phyloP scores from a whole-genome alignment of 306 rosid genomes.

The Aeschynomene evenia region DNA sequence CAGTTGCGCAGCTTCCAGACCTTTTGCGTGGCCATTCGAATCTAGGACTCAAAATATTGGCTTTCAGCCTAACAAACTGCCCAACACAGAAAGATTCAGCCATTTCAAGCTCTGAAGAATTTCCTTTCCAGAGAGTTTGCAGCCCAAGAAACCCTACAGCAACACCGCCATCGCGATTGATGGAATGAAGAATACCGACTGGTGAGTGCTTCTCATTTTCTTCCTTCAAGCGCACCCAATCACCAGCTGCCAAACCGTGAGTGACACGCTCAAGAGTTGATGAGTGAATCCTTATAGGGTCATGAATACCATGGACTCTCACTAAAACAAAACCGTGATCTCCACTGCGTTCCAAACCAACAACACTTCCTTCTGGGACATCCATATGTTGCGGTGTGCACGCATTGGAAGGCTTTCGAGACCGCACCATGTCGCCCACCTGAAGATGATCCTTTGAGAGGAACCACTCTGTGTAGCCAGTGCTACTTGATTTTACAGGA shows the following conservation, averaged over 20 bases:
- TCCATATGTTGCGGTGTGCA: conserved; percentile 69
- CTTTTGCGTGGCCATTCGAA: conserved; percentile 78
- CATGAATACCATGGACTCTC: conserved; percentile 78
- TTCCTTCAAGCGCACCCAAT: conserved; percentile 70
- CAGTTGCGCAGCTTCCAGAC: conserved; percentile 60
- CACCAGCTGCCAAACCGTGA: conserved; percentile 74
- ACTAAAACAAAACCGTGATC: conserved; percentile 66
- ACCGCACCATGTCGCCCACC: conserved; percentile 81
- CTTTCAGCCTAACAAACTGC: conserved; percentile 72
- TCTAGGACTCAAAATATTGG: conserved; percentile 62
- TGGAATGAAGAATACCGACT: conserved; percentile 79
- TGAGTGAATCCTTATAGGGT: conserved; percentile 66
- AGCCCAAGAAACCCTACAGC: conserved; percentile 73
- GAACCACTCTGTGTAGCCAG: conserved; percentile 66
- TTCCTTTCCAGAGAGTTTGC: conserved; percentile 77
- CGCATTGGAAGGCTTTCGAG: conserved; percentile 71
- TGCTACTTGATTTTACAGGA: conserved; percentile 49
- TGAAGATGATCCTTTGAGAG: conserved; percentile 78
- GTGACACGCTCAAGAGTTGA: conserved; percentile 74
- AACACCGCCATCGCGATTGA: conserved; percentile 57
- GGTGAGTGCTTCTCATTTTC: conserved; percentile 68
- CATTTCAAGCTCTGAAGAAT: conserved; percentile 73
- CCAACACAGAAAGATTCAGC: conserved; percentile 69
- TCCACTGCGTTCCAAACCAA: conserved; percentile 59
- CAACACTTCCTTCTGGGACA: conserved; percentile 79